Evolutionary conservation across 1,284 basidiomycete genomes (phyloP).

Genomic region (Rugiboletus extremiorientalis): DNA sequence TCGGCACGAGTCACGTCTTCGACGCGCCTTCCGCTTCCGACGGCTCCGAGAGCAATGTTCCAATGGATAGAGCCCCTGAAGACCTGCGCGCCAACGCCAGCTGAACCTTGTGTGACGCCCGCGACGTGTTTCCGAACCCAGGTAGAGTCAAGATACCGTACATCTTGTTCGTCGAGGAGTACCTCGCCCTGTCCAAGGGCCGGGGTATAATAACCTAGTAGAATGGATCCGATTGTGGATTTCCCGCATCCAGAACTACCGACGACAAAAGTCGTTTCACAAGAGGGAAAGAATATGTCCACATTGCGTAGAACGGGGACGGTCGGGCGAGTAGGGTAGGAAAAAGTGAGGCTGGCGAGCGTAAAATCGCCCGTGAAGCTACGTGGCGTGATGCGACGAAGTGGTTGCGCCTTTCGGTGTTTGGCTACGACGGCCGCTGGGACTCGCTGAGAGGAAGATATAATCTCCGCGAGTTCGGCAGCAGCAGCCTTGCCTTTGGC

Average conservation of each 20-base stretch:
- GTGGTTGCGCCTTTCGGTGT: conserved; percentile 28
- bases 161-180: conserved; percentile 80
- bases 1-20: conserved; percentile 62
- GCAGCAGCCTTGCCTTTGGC: conserved; percentile 73
- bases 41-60: conserved; percentile 83
- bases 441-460: conserved; percentile 20
- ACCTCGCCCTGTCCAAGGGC: conserved; percentile 54
- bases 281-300: conserved; percentile 62
- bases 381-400: conserved; percentile 59
- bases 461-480: conserved; percentile 28
- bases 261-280: conserved; percentile 80
- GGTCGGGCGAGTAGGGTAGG: conserved; percentile 71
- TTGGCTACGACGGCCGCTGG: conserved; percentile 13
- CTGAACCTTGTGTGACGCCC: conserved; percentile 72
- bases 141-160: conserved; percentile 71
- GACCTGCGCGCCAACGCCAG: conserved; percentile 28
- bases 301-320: conserved; percentile 50
- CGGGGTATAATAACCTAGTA: conserved; percentile 78
- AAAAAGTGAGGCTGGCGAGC: conserved; percentile 77
- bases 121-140: conserved; percentile 78
- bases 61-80: conserved; percentile 68
- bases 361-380: conserved; percentile 77
- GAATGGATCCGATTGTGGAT: conserved; percentile 74
- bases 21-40: conserved; percentile 40
- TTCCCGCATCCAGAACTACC: conserved; percentile 82